Percentiles rank a stretch among this genome's conserved stretches.
Evolutionary conservation across 441 rosid genomes (phyloP).

Genomic region (Gossypium lobatum): DNA sequence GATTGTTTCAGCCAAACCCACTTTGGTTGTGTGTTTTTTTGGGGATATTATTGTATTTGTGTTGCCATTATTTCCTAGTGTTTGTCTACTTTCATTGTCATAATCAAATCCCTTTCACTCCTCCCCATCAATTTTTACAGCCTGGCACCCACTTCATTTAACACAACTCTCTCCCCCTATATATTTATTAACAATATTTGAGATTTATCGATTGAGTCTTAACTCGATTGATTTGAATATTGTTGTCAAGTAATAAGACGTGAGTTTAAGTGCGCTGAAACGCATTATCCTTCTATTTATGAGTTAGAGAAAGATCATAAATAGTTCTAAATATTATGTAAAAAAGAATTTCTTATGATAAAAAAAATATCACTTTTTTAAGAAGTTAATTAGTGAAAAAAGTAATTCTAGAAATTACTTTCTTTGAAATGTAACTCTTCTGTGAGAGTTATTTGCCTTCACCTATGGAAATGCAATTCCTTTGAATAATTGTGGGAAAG

Average conservation of each 20-base stretch:
- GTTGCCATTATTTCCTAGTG: not conserved
- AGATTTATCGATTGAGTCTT: too few relatives aligned
- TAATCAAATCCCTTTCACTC: not conserved
- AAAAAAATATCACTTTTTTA: too few relatives aligned
- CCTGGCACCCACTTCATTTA: not conserved
- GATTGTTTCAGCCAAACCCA: too few relatives aligned
- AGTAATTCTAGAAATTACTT: not conserved
- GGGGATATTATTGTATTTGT: not conserved
- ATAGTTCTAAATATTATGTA: too few relatives aligned
- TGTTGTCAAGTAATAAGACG: accelerated
- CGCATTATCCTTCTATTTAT: too few relatives aligned
- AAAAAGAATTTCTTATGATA: not conserved
- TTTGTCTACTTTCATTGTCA: not conserved
- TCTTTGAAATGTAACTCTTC: too few relatives aligned
- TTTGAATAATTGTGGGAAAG: not conserved
- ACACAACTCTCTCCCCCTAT: too few relatives aligned
- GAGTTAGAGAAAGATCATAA: accelerated
- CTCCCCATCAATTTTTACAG: not conserved
- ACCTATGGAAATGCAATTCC: not conserved
- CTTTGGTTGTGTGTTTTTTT: not conserved
- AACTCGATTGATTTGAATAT: accelerated
- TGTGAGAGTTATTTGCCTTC: not conserved
- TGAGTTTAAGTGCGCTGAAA: too few relatives aligned
- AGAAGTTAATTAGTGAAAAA: too few relatives aligned
- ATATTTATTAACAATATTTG: too few relatives aligned